Percentiles rank a stretch among this genome's conserved stretches.
phyloP scores from a whole-genome alignment of 2,329 filamentous ascomycete species.

The Arthroderma uncinatum region DNA sequence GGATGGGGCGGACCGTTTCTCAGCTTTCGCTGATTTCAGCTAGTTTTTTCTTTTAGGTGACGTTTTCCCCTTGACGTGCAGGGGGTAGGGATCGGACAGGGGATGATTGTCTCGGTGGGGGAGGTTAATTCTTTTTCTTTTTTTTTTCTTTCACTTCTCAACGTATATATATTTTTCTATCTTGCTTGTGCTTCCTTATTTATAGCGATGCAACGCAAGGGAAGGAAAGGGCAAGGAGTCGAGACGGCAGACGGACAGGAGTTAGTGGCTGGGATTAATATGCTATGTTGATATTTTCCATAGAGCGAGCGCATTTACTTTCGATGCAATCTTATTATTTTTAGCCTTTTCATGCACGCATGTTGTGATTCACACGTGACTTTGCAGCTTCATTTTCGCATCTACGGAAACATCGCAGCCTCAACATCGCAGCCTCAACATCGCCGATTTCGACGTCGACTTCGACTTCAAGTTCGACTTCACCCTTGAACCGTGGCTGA shows the following conservation, averaged over 20 bases:
- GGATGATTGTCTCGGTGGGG: neutral
- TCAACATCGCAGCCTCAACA: too few relatives aligned
- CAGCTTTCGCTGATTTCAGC: neutral
- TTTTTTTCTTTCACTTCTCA: neutral
- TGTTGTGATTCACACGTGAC: neutral
- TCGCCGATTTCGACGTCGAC: too few relatives aligned
- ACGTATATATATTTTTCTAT: neutral
- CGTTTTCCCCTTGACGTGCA: neutral
- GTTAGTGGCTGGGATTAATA: neutral
- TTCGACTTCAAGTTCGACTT: too few relatives aligned
- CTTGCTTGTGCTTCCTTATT: neutral
- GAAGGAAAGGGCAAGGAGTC: neutral
- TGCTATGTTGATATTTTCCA: neutral
- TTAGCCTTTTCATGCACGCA: neutral
- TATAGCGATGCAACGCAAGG: neutral
- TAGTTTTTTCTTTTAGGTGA: neutral
- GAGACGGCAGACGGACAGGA: neutral
- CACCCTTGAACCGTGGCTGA: neutral
- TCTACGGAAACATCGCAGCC: neutral
- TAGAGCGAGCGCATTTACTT: neutral
- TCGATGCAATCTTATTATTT: neutral
- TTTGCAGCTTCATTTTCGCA: neutral
- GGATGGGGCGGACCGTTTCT: neutral
- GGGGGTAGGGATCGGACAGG: neutral
- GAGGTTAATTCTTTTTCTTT: neutral